phyloP scores from a whole-genome alignment of 257 asterid species.

The Solanum piurae region DNA sequence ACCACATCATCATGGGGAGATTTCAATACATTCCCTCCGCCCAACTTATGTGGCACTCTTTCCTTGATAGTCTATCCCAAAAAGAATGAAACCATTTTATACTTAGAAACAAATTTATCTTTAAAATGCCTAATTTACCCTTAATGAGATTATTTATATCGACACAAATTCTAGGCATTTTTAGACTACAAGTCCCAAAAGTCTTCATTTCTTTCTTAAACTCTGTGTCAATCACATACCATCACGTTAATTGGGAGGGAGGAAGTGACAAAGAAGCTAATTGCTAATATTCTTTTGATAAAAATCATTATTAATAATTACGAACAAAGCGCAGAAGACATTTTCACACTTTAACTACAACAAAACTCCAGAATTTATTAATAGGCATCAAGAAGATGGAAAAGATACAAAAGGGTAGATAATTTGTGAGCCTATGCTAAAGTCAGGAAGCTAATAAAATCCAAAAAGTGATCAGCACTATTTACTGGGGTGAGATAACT shows the following conservation, averaged over 20 bases:
- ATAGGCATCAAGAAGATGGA: background rate
- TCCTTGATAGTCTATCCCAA: background rate
- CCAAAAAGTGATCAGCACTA: background rate
- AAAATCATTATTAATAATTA: background rate
- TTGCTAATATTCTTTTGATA: background rate
- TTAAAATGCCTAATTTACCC: background rate
- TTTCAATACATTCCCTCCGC: background rate
- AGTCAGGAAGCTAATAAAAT: background rate
- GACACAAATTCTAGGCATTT: background rate
- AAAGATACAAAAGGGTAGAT: background rate
- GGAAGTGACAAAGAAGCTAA: background rate
- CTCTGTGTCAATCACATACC: background rate
- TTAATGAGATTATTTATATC: background rate
- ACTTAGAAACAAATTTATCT: background rate
- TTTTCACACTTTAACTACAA: background rate
- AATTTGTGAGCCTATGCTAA: background rate
- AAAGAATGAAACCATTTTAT: background rate
- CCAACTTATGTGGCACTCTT: background rate
- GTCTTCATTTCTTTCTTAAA: background rate
- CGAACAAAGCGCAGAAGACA: background rate
- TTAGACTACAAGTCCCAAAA: background rate
- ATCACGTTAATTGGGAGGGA: background rate
- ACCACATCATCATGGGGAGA: background rate
- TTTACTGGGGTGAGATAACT: background rate
- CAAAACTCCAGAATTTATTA: background rate